phyloP scores from a whole-genome alignment of 345 rosid species.

The Physaria fendleri region DNA sequence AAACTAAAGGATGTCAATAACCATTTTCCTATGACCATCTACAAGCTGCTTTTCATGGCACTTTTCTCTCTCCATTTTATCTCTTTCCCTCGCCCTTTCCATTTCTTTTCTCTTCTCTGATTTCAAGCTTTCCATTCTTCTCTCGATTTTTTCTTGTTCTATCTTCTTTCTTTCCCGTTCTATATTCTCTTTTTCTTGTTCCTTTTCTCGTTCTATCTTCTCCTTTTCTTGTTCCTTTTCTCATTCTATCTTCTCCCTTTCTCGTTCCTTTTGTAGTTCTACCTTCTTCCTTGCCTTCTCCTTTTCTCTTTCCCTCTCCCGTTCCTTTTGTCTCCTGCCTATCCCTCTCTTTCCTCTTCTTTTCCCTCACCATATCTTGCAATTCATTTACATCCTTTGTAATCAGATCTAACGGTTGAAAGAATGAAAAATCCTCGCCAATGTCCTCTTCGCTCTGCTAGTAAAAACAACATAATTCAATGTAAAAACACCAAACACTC shows the following conservation, averaged over 20 bases:
- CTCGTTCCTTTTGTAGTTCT: constrained; percentile 51
- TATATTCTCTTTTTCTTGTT: too few species aligned
- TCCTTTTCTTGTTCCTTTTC: constrained; percentile 33
- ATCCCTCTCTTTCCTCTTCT: constrained; percentile 63
- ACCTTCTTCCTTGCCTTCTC: constrained; percentile 42
- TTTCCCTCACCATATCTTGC: constrained; percentile 70
- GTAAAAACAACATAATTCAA: neutral
- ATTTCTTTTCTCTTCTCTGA: constrained; percentile 16
- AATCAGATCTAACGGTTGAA: constrained; percentile 94
- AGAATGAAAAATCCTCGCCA: constrained; percentile 93
- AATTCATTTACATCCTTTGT: constrained; percentile 80
- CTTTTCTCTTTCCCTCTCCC: constrained; percentile 50
- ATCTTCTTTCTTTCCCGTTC: too few species aligned
- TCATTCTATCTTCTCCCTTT: constrained; percentile 55
- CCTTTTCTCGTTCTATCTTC: constrained; percentile 36
- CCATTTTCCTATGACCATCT: constrained; percentile 47
- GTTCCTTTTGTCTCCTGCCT: constrained; percentile 52
- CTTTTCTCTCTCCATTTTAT: constrained; percentile 53
- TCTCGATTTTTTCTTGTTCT: too few species aligned
- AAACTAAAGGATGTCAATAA: constrained; percentile 8
- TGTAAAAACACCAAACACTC: neutral
- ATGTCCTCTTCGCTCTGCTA: constrained; percentile 66
- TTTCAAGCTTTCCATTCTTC: constrained; percentile 56
- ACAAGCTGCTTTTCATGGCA: constrained; percentile 57
- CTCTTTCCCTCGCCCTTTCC: constrained; percentile 37